Evolutionary conservation across 768 basidiomycete species (phyloP), one percentile per base, ranked within the genome.

Genomic region (Brasilioporus rufonigricans): DNA sequence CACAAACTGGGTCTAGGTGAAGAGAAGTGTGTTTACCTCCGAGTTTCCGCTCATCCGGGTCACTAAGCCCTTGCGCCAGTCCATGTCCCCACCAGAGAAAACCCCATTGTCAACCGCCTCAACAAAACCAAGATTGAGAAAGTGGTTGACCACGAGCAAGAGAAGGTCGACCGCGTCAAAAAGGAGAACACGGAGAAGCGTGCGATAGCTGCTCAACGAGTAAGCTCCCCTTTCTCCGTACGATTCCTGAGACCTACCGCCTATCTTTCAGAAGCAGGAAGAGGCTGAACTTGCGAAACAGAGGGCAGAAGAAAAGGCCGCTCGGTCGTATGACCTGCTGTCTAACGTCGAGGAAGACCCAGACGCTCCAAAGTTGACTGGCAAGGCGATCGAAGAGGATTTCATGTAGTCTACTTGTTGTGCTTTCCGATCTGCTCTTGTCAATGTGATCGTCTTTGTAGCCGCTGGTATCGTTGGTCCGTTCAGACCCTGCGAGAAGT

Each of bases 81-180:
- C 1, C 80, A 96, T 65, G 76, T 98, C 8, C 68, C 79, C 1
- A 85, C 85, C 53, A 85, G 95, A 31, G 90, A 96, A 60, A 99
- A 99, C 66, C 61, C 77, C 4, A 89, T 96, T 54, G 89, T 98
- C 32, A 98, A 98, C 66, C 84, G 95, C 26, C 75, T 98, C 40
- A 94, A 91, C 73, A 97, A 96, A 75, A 98, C 95, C 14, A 98
- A 95, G 64, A 74, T 82, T 48, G 92, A 92, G 72, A 80, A 77
- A 27, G 78, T 81, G 33, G 91, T 97, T 23, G 91, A 98, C 63
- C 95, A 98, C 64, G 96, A 98, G 65, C 84, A 87, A 61, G 95
- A 96, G 61, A 79, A 80, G 23, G 74, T 92, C 26, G 93, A 93
- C 29, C 80, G 96, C 18, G 69, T 93, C 61, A 94, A 93, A 68